Evolutionary conservation across 495 filamentous ascomycete genomes (phyloP).

Genomic region (Tricharina praecox): DNA sequence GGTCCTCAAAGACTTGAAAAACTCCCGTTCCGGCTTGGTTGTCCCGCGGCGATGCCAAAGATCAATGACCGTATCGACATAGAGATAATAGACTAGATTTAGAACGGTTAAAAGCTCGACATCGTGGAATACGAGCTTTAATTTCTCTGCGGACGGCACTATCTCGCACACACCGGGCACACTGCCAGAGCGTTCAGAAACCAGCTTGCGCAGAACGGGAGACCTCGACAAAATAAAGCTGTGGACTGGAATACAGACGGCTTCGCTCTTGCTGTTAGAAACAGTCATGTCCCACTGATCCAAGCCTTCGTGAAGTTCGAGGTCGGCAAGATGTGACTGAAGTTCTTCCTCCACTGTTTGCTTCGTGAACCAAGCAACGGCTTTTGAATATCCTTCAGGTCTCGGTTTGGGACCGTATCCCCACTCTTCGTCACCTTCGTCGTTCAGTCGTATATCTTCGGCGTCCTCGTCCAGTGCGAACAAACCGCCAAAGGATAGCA

Average conservation of each 20-base stretch:
- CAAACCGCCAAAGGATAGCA: slow-evolving; percentile 43
- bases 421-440: slow-evolving; percentile 19
- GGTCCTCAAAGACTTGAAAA: slow-evolving; percentile 16
- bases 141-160: background rate
- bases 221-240: slow-evolving; percentile 67
- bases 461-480: slow-evolving; percentile 13
- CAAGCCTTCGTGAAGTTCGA: slow-evolving; percentile 13
- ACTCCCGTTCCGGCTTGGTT: slow-evolving; percentile 3
- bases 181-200: slow-evolving; percentile 29
- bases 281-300: slow-evolving; percentile 33
- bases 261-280: slow-evolving; percentile 41
- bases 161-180: slow-evolving; percentile 8
- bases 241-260: slow-evolving; percentile 61
- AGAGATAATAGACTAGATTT: slow-evolving; percentile 63
- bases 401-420: slow-evolving; percentile 14
- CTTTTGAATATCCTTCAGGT: slow-evolving; percentile 26
- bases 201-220: slow-evolving; percentile 42
- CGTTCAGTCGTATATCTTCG: slow-evolving; percentile 9
- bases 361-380: slow-evolving; percentile 22
- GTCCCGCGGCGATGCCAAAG: slow-evolving; percentile 50
- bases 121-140: slow-evolving; percentile 35
- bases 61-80: slow-evolving; percentile 64
- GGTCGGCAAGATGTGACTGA: slow-evolving; percentile 18
- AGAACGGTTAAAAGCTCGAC: slow-evolving; percentile 59
- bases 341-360: slow-evolving; percentile 10